phyloP scores from a whole-genome alignment of 176 grass and related monocot genomes.

The Carex pumila region DNA sequence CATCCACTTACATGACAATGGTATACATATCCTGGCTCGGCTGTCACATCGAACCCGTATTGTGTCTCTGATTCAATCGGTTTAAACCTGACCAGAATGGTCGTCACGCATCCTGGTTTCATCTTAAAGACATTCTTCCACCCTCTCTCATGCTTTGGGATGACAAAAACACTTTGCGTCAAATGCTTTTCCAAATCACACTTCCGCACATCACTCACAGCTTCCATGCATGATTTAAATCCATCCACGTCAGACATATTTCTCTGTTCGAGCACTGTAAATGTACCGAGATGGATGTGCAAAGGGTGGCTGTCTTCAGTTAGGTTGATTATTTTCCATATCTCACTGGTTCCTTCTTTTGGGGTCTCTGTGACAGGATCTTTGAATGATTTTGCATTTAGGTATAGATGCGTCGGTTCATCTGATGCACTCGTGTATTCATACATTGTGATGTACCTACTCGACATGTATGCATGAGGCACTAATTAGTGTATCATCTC shows the following conservation, averaged over 20 bases:
- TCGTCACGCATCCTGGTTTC: slow-evolving; percentile 36
- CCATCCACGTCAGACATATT: slow-evolving; percentile 36
- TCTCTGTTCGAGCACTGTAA: slow-evolving; percentile 53
- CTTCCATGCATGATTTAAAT: slow-evolving; percentile 57
- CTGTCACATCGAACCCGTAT: slow-evolving; percentile 54
- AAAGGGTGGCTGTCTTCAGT: slow-evolving; percentile 90
- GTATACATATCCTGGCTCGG: slow-evolving; percentile 75
- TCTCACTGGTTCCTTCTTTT: slow-evolving; percentile 47
- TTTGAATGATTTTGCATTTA: slow-evolving; percentile 49
- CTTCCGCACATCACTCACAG: slow-evolving; percentile 31
- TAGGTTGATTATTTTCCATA: slow-evolving; percentile 92
- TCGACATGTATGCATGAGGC: not conserved
- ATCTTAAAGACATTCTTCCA: slow-evolving; percentile 99
- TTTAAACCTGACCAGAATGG: slow-evolving; percentile 59
- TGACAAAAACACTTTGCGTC: slow-evolving; percentile 1
- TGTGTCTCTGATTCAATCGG: slow-evolving; percentile 23
- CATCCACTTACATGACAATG: slow-evolving; percentile 69
- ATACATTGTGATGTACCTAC: slow-evolving; percentile 60
- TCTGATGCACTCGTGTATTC: slow-evolving; percentile 46
- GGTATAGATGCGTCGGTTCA: slow-evolving; percentile 80
- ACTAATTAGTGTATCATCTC: not conserved
- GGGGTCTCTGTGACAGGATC: slow-evolving; percentile 75
- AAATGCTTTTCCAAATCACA: slow-evolving; percentile 36
- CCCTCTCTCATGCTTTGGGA: slow-evolving; percentile 43
- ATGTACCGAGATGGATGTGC: slow-evolving; percentile 65